Evolutionary conservation across 2,329 filamentous ascomycete species (phyloP), one percentile per base, ranked within the genome.

Genomic region (Grosmannia clavigera): DNA sequence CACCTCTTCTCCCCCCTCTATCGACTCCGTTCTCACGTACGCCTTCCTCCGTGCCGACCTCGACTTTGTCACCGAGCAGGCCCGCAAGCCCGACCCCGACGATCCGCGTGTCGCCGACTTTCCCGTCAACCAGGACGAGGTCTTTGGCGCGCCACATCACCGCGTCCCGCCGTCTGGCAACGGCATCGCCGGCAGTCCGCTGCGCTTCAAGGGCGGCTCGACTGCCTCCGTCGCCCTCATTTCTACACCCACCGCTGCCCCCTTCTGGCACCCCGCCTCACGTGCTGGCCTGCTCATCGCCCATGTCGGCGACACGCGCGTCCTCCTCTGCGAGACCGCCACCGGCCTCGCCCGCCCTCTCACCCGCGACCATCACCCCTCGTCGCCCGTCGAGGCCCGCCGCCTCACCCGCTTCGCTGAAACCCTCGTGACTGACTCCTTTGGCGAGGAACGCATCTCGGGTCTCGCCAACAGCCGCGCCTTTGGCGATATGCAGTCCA

Each of bases 401-500:
- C 84, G 94, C 9, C 80, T 99, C 29, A 87, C 92, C 53, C 86
- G 92, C 56, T 88, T 91, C 1, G 75, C 76, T 43, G 83, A 88
- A 35, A 86, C 78, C 31, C 92, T 97, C 70, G 87, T 96, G 22
- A 94, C 92, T 0, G 94, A 99, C 74, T 95, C 90, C 40, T 99
- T 99, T 71, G 94, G 94, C 69, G 94, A 99, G 74, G 92, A 97
- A 74, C 90, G 94, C 66, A 94, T 99, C 72, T 86, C 86, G 16
- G 92, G 94, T 0, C 80, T 99, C 0, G 94, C 94, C 66, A 99
- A 99, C 74, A 95, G 90, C 38, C 88, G 94, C 35, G 82, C 94
- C 4, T 97, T 99, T 70, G 94, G 94, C 31, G 94, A 99, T 75
- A 90, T 96, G 74, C 81, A 82, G 40, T 89, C 85, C 61, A 99